Evolutionary conservation across 225 moss, liverwort and hornwort genomes (phyloP).

Genomic region (Takakia lepidozioides): DNA sequence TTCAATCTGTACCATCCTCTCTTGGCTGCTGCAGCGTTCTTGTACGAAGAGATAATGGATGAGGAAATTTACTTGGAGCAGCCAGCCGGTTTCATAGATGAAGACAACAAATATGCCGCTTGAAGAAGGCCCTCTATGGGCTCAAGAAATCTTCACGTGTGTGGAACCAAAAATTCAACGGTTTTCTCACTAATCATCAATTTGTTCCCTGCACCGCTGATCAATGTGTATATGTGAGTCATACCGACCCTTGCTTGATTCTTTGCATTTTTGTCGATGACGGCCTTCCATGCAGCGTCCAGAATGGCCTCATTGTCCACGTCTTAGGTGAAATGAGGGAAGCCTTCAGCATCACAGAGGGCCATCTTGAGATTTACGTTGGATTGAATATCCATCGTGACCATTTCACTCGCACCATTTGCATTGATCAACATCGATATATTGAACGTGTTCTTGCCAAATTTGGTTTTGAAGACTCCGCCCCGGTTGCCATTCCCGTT

Average conservation of each 20-base stretch:
- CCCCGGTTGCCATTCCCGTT: not conserved
- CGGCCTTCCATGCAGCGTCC: not conserved
- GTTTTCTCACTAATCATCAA: not conserved
- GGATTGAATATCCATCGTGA: not conserved
- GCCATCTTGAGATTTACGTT: not conserved
- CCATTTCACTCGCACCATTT: not conserved
- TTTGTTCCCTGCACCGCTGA: not conserved
- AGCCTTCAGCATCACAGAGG: not conserved
- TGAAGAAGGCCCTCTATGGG: conserved; percentile 1
- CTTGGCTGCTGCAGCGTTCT: not conserved
- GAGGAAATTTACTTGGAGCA: conserved; percentile 3
- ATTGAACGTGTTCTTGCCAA: not conserved
- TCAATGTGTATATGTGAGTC: not conserved
- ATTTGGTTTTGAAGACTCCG: not conserved
- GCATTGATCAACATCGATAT: not conserved
- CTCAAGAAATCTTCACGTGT: conserved; percentile 2
- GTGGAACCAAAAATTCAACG: conserved; percentile 2
- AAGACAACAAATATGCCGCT: not conserved
- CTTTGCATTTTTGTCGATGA: conserved; percentile 3
- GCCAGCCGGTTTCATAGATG: not conserved
- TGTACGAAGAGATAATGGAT: conserved; percentile 1
- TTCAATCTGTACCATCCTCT: not conserved
- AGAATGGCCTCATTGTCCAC: not conserved
- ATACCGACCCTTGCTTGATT: not conserved
- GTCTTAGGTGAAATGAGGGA: not conserved